Base-by-base conservation (phyloP, 805 yeast genomes). In the Candida maesae region DNA sequence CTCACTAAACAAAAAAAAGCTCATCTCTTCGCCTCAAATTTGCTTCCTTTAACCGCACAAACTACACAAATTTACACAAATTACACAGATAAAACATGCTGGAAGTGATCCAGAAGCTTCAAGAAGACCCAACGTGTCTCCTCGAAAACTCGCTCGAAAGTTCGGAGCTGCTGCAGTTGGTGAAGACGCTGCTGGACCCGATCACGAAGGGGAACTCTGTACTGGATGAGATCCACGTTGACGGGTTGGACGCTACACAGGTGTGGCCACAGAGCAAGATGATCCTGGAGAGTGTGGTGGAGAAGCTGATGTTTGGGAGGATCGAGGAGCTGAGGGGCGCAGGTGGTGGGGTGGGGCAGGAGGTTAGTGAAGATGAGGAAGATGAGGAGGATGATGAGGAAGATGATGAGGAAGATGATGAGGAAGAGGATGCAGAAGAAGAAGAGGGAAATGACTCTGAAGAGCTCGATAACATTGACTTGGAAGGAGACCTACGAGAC, bases 191-290 rank as follows among this genome's bases (percentile, higher is more conserved):
- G 2, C 37, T 58, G 21, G 61, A 56, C 36, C 61, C 61, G 8
- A 53, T 58, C 35, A 46, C 50, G 5, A 43, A 52, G 36, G 53
- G 49, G 2, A 47, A 56, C 40, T 51, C 93, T 1, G 83, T 84
- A 6, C 68, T 91, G 16, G 96, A 89, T 61, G 89, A 86, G 58
- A 72, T 91, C 16, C 78, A 82, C 51, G 73, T 84, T 12, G 95
- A 89, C 36, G 98, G 96, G 1, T 68, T 91, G 40, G 96, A 86
- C 60, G 81, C 96, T 18, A 75, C 83, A 29, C 98, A 91, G 59
- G 89, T 93, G 0, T 91, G 91, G 88, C 95, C 91, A 41, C 98
- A 91, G 63, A 81, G 86, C 2, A 87, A 85, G 61, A 74, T 91
- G 66, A 81, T 91, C 15, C 67, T 88, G 28, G 96, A 89, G 44